phyloP scores from a whole-genome alignment of 2,329 filamentous ascomycete species.

The Fusarium illudens region DNA sequence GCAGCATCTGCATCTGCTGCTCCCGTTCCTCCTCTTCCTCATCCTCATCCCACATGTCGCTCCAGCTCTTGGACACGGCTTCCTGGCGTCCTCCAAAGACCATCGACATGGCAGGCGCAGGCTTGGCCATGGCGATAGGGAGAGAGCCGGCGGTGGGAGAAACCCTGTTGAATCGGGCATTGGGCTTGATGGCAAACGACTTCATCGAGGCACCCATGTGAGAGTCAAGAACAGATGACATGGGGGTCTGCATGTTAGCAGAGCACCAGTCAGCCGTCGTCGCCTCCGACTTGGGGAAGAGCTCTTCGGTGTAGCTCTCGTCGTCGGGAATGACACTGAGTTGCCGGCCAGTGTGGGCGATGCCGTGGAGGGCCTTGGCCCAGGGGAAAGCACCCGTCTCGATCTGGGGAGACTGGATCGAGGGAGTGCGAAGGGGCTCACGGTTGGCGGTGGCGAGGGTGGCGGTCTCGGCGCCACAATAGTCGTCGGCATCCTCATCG shows the following conservation, averaged over 20 bases:
- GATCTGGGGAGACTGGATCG: slow-evolving; percentile 85
- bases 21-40: slow-evolving; percentile 72
- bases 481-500: slow-evolving; percentile 91
- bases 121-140: slow-evolving; percentile 81
- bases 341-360: slow-evolving; percentile 78
- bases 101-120: slow-evolving; percentile 77
- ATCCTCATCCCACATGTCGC: slow-evolving; percentile 97
- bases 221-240: slow-evolving; percentile 86
- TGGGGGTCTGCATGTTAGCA: slow-evolving; percentile 75
- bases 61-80: slow-evolving; percentile 96
- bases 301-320: slow-evolving; percentile 81
- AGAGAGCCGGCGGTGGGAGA: slow-evolving; percentile 74
- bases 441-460: slow-evolving; percentile 86
- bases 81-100: slow-evolving; percentile 82
- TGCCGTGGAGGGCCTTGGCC: slow-evolving; percentile 87
- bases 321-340: slow-evolving; percentile 87
- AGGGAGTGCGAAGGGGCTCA: slow-evolving; percentile 94
- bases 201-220: slow-evolving; percentile 83
- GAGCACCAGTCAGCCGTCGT: slow-evolving; percentile 81
- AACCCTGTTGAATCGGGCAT: slow-evolving; percentile 52
- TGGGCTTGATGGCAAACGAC: slow-evolving; percentile 67
- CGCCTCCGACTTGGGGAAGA: slow-evolving; percentile 81
- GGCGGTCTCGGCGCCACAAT: slow-evolving; percentile 83
- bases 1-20: slow-evolving; percentile 61
- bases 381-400: slow-evolving; percentile 90